A percentile compares a stretch with the other conserved stretches of the same genome.
phyloP scores from a whole-genome alignment of 2,329 filamentous ascomycete species.

The Pyricularia sp. region DNA sequence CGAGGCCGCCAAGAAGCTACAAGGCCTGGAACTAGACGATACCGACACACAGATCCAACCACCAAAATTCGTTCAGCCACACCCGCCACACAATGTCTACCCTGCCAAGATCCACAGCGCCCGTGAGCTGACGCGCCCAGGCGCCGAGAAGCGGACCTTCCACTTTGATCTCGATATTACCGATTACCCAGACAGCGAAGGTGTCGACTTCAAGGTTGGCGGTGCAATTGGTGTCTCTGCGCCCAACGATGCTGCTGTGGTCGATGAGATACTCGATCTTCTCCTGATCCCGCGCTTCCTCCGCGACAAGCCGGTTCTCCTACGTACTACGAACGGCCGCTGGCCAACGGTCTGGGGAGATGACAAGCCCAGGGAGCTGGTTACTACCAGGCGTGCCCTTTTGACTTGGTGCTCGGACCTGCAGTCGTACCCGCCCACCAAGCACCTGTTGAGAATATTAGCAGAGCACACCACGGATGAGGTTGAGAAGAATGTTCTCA shows the following conservation, averaged over 20 bases:
- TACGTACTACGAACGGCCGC: conserved; percentile 68
- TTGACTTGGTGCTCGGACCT: conserved; percentile 92
- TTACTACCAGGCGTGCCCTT: conserved; percentile 83
- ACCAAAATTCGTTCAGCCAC: conserved; percentile 82
- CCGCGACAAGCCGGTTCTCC: conserved; percentile 67
- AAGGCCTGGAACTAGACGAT: conserved; percentile 23
- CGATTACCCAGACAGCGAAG: conserved; percentile 71
- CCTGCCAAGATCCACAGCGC: conserved; percentile 76
- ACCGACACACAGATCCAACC: conserved; percentile 56
- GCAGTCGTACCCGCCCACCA: conserved; percentile 83
- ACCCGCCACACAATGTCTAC: conserved; percentile 85
- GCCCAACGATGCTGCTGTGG: conserved; percentile 63
- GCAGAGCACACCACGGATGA: conserved; percentile 71
- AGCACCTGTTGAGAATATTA: conserved; percentile 70
- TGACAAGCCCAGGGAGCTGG: conserved; percentile 69
- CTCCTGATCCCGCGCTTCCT: conserved; percentile 70
- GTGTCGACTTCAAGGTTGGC: conserved; percentile 88
- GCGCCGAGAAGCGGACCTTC: conserved; percentile 92
- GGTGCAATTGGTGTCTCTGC: conserved; percentile 90
- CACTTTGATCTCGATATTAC: conserved; percentile 97
- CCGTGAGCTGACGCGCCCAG: conserved; percentile 73
- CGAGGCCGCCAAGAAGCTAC: conserved; percentile 8
- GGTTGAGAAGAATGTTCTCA: conserved; percentile 79
- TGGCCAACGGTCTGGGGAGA: conserved; percentile 99
- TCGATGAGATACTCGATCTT: conserved; percentile 73